Percentiles rank a stretch among this genome's conserved stretches.
Evolutionary conservation across 1,284 basidiomycete species (phyloP).

Genomic region (Butyriboletus appendiculatus): DNA sequence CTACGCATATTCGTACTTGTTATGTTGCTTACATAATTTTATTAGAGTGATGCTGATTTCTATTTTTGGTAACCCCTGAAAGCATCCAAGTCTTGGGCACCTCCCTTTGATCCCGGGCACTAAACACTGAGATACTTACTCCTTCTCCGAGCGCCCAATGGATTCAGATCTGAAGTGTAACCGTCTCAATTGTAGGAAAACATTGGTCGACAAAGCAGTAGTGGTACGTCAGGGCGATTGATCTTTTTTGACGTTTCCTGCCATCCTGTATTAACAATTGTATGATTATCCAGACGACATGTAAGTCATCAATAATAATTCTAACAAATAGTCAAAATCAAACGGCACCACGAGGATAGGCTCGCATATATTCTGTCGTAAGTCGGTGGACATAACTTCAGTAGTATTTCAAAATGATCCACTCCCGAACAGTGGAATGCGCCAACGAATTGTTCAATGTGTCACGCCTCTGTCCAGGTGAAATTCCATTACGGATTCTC

Average conservation of each 20-base stretch:
- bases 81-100: too few species aligned
- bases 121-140: not conserved
- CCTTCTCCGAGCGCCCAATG: conserved; percentile 32
- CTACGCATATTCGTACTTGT: conserved; percentile 25
- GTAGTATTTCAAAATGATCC: conserved; percentile 1
- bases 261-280: not conserved
- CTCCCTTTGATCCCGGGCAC: too few species aligned
- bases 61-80: conserved; percentile 13
- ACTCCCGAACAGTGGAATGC: conserved; percentile 62
- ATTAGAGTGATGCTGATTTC: conserved; percentile 5
- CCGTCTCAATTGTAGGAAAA: conserved; percentile 64
- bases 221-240: conserved; percentile 54
- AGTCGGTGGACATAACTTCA: conserved; percentile 20
- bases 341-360: conserved; percentile 37
- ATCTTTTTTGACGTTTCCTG: conserved; percentile 30
- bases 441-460: conserved; percentile 80
- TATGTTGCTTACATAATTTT: conserved; percentile 19
- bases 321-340: conserved; percentile 19
- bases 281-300: conserved; percentile 42
- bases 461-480: conserved; percentile 75
- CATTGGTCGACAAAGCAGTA: conserved; percentile 73
- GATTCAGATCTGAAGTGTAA: conserved; percentile 69
- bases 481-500: not conserved
- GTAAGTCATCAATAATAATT: conserved; percentile 35
- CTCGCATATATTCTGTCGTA: conserved; percentile 84